Conservation (phyloP, 345 rosid species). For the Populus davidiana region DNA sequence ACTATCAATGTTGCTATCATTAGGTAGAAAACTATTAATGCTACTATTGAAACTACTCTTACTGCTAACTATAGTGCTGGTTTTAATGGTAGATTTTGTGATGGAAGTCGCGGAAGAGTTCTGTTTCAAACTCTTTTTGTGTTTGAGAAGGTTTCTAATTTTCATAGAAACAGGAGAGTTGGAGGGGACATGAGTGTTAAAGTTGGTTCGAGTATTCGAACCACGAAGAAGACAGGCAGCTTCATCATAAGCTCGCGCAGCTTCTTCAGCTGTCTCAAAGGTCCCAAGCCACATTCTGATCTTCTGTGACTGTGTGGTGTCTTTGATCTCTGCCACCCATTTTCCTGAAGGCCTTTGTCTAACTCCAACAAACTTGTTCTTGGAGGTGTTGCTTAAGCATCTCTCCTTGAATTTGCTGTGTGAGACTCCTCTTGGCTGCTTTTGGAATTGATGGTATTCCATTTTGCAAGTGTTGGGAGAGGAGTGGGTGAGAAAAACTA, state of each 20-base stretch:
- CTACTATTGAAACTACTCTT: slow-evolving; percentile 6
- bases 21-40: slow-evolving; percentile 5
- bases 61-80: slow-evolving; percentile 19
- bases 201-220: slow-evolving; percentile 79
- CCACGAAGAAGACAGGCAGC: slow-evolving; percentile 90
- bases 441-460: slow-evolving; percentile 30
- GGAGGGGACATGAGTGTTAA: slow-evolving; percentile 43
- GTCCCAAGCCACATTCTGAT: slow-evolving; percentile 95
- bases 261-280: slow-evolving; percentile 74
- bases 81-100: slow-evolving; percentile 19
- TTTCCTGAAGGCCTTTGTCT: slow-evolving; percentile 88
- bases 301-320: slow-evolving; percentile 73
- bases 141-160: slow-evolving; percentile 70
- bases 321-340: slow-evolving; percentile 96
- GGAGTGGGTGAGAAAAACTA: neutral
- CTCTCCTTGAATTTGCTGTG: slow-evolving; percentile 24
- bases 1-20: neutral
- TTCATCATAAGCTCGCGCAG: slow-evolving; percentile 86
- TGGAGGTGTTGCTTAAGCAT: slow-evolving; percentile 18
- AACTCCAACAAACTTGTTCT: slow-evolving; percentile 71
- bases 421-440: slow-evolving; percentile 22
- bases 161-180: slow-evolving; percentile 63
- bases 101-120: slow-evolving; percentile 1
- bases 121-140: slow-evolving; percentile 50
- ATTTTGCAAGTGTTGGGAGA: slow-evolving; percentile 15